A percentile compares a stretch with the other conserved stretches of the same genome.
These are phyloP conservation scores for Cinchona pubescens DNA, from an alignment of 257 asterid genomes.

Conservation along the genomic window DNA sequence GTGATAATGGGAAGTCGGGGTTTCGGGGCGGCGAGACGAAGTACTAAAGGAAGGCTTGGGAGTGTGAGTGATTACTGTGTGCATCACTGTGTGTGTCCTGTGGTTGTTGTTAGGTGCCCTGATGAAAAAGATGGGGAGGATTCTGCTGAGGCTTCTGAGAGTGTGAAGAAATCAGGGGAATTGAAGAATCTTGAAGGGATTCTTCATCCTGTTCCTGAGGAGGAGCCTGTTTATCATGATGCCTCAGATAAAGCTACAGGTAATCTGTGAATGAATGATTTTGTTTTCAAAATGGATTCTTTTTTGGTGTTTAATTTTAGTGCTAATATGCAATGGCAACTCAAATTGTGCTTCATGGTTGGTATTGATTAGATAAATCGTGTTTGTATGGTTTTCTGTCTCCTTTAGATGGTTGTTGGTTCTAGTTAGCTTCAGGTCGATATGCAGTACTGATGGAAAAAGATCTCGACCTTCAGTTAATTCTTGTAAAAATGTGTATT, in stretches of 20 bases:
- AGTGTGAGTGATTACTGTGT: conserved; percentile 81
- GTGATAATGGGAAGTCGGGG: conserved; percentile 86
- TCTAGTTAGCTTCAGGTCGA: background rate
- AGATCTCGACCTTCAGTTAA: too few species aligned
- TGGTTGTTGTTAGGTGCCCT: conserved; percentile 64
- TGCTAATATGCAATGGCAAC: background rate
- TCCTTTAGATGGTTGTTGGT: background rate
- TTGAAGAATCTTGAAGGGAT: conserved; percentile 26
- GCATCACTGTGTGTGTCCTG: conserved; percentile 76
- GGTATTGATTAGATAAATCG: background rate
- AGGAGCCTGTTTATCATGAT: conserved; percentile 51
- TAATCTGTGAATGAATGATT: conserved; percentile 7
- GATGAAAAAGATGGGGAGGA: conserved; percentile 62
- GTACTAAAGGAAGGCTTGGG: conserved; percentile 65
- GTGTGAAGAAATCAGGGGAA: conserved; percentile 26
- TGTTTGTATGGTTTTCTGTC: background rate
- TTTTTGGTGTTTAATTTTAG: background rate
- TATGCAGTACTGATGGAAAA: background rate
- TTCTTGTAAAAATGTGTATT: too few species aligned
- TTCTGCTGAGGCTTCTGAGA: conserved; percentile 7
- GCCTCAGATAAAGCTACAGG: conserved; percentile 58
- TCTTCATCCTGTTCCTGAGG: conserved; percentile 68
- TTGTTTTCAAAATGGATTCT: background rate
- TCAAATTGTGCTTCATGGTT: background rate
- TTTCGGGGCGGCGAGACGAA: conserved; percentile 60